Evolutionary conservation across 78 protist genomes (phyloP).

Genomic region (Dictyostelium citrinum): DNA sequence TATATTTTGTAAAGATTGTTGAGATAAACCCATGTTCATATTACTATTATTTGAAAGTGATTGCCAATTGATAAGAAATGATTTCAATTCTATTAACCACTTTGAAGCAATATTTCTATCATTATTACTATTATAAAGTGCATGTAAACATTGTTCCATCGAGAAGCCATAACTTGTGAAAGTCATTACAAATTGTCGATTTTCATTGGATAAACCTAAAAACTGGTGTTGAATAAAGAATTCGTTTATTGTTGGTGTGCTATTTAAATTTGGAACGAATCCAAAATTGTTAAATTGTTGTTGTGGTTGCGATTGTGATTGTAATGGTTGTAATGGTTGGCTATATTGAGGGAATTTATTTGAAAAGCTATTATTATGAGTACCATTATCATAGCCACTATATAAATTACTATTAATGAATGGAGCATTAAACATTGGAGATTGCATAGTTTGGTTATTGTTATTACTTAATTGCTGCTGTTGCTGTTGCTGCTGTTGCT

Average conservation of each 20-base stretch:
- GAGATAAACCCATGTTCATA: background rate
- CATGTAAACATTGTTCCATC: conserved; percentile 54
- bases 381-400: background rate
- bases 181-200: conserved; percentile 4
- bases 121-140: conserved; percentile 37
- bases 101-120: conserved; percentile 43
- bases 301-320: no score
- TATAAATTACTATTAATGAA: background rate
- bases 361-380: background rate
- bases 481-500: background rate
- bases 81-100: conserved; percentile 40
- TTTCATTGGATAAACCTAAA: conserved; percentile 9
- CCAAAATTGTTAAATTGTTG: background rate
- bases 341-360: background rate
- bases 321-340: background rate
- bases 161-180: conserved; percentile 54
- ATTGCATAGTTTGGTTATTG: background rate
- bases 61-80: conserved; percentile 24
- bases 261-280: background rate
- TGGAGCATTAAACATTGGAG: background rate
- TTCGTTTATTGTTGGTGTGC: background rate
- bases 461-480: background rate
- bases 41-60: conserved; percentile 21
- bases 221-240: conserved; percentile 7
- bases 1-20: background rate